A percentile compares a stretch with the other conserved stretches of the same genome.
Evolutionary conservation across 164 flowering plant species (phyloP).

Genomic region (Chimonanthus salicifolius): DNA sequence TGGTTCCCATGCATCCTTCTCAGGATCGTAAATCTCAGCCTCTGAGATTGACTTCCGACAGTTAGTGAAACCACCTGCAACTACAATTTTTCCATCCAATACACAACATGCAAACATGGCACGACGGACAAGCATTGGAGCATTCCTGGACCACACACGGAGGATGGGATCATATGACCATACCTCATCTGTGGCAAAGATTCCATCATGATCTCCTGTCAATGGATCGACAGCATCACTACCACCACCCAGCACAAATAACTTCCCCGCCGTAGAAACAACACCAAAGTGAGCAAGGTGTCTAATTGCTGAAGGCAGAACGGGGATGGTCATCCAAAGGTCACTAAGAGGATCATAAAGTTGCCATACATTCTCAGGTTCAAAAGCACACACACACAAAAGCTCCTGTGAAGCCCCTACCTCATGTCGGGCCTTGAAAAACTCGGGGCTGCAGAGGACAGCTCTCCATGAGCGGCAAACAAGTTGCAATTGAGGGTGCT

Average conservation of each 20-base stretch:
- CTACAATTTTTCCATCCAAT: conserved; percentile 74
- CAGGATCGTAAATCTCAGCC: conserved; percentile 87
- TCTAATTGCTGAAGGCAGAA: conserved; percentile 70
- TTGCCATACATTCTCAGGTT: conserved; percentile 92
- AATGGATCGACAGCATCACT: conserved; percentile 89
- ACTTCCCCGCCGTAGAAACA: conserved; percentile 67
- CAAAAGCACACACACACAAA: conserved; percentile 70
- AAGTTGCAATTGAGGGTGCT: conserved; percentile 62
- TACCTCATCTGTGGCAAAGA: conserved; percentile 85
- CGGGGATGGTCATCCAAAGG: conserved; percentile 80
- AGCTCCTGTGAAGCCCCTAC: conserved; percentile 69
- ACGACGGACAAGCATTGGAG: conserved; percentile 82
- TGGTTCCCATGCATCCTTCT: conserved; percentile 68
- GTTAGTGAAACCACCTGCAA: conserved; percentile 90
- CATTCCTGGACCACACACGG: conserved; percentile 53
- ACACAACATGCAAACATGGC: conserved; percentile 95
- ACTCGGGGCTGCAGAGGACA: conserved; percentile 62
- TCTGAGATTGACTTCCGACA: conserved; percentile 72
- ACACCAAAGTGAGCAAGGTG: conserved; percentile 82
- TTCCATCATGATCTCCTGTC: conserved; percentile 93
- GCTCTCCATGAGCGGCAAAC: conserved; percentile 85
- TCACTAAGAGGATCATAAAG: conserved; percentile 76
- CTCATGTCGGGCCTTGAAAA: conserved; percentile 66
- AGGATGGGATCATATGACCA: conserved; percentile 81
- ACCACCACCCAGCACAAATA: conserved; percentile 90